Evolutionary conservation across 2,329 filamentous ascomycete species (phyloP), one percentile per base, ranked within the genome.

Genomic region (Fonsecaea multimorphosa): DNA sequence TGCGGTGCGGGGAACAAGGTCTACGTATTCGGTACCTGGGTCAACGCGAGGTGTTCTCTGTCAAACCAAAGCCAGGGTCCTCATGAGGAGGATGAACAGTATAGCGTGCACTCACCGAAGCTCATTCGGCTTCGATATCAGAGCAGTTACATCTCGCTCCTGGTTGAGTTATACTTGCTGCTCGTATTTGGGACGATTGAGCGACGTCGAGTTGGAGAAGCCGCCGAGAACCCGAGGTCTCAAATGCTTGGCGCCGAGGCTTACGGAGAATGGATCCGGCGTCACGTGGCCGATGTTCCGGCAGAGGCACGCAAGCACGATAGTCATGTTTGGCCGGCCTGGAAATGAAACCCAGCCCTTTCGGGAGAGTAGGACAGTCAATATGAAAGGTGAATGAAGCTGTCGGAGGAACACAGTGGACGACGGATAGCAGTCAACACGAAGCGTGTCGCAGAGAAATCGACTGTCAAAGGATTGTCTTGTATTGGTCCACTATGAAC

Each of bases 211-310:
- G 61, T 67, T 67, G 65, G 65, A 62, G 61, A 64, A 64, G 29
- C 29, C 32, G 58, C 12, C 24, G 55, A 58, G 24, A 54, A 61
- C 57, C 65, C 65, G 65, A 67, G 65, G 65, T 64, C 46, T 52
- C 1, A 11, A 8, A 58, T 38, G 34, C 40, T 44, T 49, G 34
- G 54, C 57, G 40, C 57, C 56, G 24, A 57, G 63, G 58, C 36
- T 36, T 11, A 9, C 16, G 24, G 52, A 32, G 29, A 32, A 54
- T 16, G 5, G 14, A 49, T 49, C 44, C 44, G 44, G 16, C 19
- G 38, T 44, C 38, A 19, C 44, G 8, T 6, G 38, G 38, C 38
- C n/a, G 38, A 9, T 19, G 5, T 44, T 1, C 2, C 5, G 6
- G n/a, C 6, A n/a, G 16, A n/a, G 44, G 19, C 6, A 24, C 5